These are phyloP conservation scores for Dioscorea zingiberensis DNA, from an alignment of 106 monocot genomes.

Conservation along the genomic window DNA sequence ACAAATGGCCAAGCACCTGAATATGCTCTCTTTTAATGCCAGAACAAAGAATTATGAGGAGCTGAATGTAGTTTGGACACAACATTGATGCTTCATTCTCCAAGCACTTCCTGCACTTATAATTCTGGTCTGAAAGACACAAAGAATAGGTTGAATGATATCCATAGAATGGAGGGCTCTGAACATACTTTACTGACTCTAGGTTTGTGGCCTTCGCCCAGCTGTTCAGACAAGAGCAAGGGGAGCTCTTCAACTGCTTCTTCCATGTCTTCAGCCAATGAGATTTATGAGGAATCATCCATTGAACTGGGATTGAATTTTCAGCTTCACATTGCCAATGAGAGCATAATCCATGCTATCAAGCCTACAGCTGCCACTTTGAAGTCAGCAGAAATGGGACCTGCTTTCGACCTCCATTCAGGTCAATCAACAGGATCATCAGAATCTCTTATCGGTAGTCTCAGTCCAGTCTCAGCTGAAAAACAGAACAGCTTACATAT, in stretches of 20 bases:
- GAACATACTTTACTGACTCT: slow-evolving; percentile 8
- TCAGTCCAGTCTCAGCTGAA: background rate
- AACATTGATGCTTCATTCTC: slow-evolving; percentile 6
- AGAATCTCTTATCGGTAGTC: slow-evolving; percentile 6
- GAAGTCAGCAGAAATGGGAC: background rate
- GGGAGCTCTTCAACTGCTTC: slow-evolving; percentile 6
- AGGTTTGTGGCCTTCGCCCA: slow-evolving; percentile 14
- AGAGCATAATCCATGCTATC: no score
- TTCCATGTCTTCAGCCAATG: slow-evolving; percentile 11
- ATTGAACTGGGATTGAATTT: slow-evolving; percentile 8
- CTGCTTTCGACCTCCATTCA: slow-evolving; percentile 9
- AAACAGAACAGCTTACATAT: slow-evolving; percentile 1
- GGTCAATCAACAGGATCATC: slow-evolving; percentile 8
- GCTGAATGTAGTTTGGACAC: slow-evolving; percentile 13
- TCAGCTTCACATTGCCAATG: slow-evolving; percentile 11
- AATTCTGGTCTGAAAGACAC: background rate
- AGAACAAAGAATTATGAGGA: slow-evolving; percentile 9
- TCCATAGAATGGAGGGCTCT: background rate
- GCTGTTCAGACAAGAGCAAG: slow-evolving; percentile 20
- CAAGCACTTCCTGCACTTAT: background rate
- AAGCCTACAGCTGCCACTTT: background rate
- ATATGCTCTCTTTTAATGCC: background rate
- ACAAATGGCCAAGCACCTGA: slow-evolving; percentile 11
- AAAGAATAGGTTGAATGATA: slow-evolving; percentile 15
- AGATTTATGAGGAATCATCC: slow-evolving; percentile 17